phyloP scores from a whole-genome alignment of 768 basidiomycete species.

The Cubamyces lactineus region DNA sequence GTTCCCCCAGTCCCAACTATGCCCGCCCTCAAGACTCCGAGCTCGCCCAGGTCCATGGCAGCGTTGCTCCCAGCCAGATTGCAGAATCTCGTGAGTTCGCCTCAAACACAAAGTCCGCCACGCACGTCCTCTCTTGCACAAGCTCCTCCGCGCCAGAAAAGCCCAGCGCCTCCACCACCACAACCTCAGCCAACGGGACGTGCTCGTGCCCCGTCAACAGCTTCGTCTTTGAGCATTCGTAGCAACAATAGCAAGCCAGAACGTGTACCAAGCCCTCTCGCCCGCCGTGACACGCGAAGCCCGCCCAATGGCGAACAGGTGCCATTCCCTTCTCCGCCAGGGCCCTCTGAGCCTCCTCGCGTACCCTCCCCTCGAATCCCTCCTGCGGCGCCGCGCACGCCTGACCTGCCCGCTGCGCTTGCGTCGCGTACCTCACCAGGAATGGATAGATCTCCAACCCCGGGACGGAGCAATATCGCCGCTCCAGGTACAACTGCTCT shows the following conservation, averaged over 20 bases:
- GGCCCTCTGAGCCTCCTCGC: conserved; percentile 18
- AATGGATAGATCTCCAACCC: conserved; percentile 22
- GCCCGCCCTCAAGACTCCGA: conserved; percentile 38
- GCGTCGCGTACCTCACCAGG: conserved; percentile 24
- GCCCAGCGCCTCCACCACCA: conserved; percentile 20
- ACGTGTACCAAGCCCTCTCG: conserved; percentile 26
- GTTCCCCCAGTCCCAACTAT: conserved; percentile 49
- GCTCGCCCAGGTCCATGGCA: conserved; percentile 44
- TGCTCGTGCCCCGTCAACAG: conserved; percentile 30
- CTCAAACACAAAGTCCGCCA: conserved; percentile 17
- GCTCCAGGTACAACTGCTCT: conserved; percentile 8
- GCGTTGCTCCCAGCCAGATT: conserved; percentile 55
- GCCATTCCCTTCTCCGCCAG: conserved; percentile 26
- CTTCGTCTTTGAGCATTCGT: conserved; percentile 22
- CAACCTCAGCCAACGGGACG: conserved; percentile 18
- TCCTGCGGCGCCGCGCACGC: conserved; percentile 16
- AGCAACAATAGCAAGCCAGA: conserved; percentile 24
- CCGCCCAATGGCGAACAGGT: conserved; percentile 19
- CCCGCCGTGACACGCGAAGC: conserved; percentile 5
- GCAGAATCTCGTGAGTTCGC: conserved; percentile 45
- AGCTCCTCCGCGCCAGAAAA: conserved; percentile 26
- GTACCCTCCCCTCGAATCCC: conserved; percentile 15
- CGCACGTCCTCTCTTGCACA: conserved; percentile 14
- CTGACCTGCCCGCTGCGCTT: conserved; percentile 11
- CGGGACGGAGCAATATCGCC: conserved; percentile 16